Percentiles rank a stretch among this genome's conserved stretches.
These are phyloP conservation scores for Oldenlandia corymbosa DNA, from an alignment of 257 asterid genomes.

Conservation along the genomic window DNA sequence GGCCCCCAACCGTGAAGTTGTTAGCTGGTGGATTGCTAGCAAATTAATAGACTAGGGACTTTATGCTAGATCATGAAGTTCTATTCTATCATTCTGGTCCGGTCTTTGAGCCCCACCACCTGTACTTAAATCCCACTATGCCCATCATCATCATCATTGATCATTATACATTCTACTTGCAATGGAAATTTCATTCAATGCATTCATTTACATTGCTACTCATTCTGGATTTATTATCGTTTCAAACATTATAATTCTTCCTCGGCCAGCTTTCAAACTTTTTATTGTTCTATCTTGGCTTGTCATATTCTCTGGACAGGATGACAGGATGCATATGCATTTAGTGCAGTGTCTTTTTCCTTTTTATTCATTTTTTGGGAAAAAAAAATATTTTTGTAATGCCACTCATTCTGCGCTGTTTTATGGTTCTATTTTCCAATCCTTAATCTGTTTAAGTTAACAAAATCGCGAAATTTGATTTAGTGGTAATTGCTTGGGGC, in stretches of 20 bases:
- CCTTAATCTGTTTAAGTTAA: not conserved
- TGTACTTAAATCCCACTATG: conserved; percentile 12
- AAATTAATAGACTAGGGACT: conserved; percentile 12
- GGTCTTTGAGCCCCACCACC: conserved; percentile 14
- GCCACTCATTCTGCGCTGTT: too few species aligned
- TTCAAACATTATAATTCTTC: not conserved
- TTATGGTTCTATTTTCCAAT: not conserved
- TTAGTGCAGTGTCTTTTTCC: not conserved
- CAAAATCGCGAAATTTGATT: not conserved
- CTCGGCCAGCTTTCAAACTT: not conserved
- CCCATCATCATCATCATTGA: conserved; percentile 11
- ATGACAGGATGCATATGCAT: conserved; percentile 5
- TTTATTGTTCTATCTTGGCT: not conserved
- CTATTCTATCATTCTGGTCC: too few species aligned
- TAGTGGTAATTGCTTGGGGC: not conserved
- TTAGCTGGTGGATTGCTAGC: conserved; percentile 13
- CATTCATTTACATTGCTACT: not conserved
- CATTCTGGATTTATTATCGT: conserved; percentile 8
- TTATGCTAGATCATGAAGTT: not conserved
- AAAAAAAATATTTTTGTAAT: too few species aligned
- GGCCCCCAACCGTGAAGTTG: conserved; percentile 19
- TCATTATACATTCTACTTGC: too few species aligned
- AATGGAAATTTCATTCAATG: conserved; percentile 3
- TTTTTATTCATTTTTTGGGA: too few species aligned
- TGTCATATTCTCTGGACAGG: not conserved